Percentiles rank a stretch among this genome's conserved stretches.
Conservation (phyloP, 306 rosid species). For the Citrullus mucosospermus region DNA sequence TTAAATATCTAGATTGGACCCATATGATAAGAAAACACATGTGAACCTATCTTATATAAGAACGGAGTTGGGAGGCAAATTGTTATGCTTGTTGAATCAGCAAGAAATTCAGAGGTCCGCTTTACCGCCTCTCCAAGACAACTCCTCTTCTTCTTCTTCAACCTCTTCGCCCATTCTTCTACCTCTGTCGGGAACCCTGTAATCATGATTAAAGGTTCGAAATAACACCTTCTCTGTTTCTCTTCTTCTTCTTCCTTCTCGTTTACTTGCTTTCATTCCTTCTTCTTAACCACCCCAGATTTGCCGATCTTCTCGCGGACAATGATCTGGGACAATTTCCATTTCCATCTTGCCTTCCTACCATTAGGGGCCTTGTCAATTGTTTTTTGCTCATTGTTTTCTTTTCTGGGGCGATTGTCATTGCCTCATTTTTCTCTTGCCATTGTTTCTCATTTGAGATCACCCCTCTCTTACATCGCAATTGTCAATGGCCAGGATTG, state of each 20-base stretch:
- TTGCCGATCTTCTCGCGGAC: background rate
- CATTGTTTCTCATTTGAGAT: background rate
- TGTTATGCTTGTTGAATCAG: background rate
- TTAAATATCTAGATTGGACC: background rate
- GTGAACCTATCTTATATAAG: background rate
- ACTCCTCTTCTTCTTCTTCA: conserved; percentile 10
- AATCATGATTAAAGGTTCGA: conserved; percentile 67
- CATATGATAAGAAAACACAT: background rate
- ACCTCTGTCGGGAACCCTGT: conserved; percentile 7
- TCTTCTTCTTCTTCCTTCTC: conserved; percentile 4
- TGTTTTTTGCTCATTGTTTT: background rate
- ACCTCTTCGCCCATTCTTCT: conserved; percentile 22
- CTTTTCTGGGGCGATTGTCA: background rate
- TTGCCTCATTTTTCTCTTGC: background rate
- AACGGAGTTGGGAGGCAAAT: background rate
- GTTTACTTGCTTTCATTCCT: background rate
- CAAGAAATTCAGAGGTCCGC: conserved; percentile 9
- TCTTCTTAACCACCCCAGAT: background rate
- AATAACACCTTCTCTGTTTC: conserved; percentile 1
- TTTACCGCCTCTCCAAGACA: conserved; percentile 70
- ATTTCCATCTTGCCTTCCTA: background rate
- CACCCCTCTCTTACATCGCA: background rate
- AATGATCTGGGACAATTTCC: background rate
- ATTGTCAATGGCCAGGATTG: background rate
- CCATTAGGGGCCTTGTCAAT: background rate